phyloP scores from a whole-genome alignment of 1,284 basidiomycete genomes.

The Cryptococcus sp. region DNA sequence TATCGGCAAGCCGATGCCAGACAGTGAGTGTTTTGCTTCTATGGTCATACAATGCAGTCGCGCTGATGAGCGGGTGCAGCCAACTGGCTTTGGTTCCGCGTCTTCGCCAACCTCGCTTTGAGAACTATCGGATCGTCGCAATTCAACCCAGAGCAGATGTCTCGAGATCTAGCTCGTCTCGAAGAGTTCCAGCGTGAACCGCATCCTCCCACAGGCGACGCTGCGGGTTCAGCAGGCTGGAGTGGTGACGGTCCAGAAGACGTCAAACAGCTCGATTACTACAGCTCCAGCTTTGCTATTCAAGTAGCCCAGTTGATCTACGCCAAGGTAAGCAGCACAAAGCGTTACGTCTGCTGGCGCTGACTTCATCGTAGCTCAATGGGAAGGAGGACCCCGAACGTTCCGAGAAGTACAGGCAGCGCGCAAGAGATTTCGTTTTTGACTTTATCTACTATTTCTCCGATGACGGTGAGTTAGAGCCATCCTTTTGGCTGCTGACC shows the following conservation, averaged over 20 bases:
- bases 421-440: constrained; percentile 64
- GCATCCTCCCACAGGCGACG: constrained; percentile 51
- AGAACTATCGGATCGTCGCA: constrained; percentile 63
- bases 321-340: constrained; percentile 56
- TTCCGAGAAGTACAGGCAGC: constrained; percentile 64
- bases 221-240: constrained; percentile 59
- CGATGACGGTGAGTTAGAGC: constrained; percentile 59
- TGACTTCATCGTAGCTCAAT: constrained; percentile 52
- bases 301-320: constrained; percentile 73
- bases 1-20: constrained; percentile 65
- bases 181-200: constrained; percentile 71
- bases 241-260: constrained; percentile 74
- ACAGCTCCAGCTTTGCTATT: constrained; percentile 76
- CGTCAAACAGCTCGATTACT: constrained; percentile 75
- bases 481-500: background rate
- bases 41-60: background rate
- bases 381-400: constrained; percentile 65
- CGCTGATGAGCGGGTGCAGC: constrained; percentile 50
- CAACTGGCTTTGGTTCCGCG: constrained; percentile 80
- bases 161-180: constrained; percentile 70
- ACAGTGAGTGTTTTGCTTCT: constrained; percentile 48
- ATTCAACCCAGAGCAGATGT: constrained; percentile 65
- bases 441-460: constrained; percentile 77
- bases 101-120: constrained; percentile 74
- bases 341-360: too few relatives aligned